A percentile compares a stretch with the other conserved stretches of the same genome.
phyloP scores from a whole-genome alignment of 2,329 filamentous ascomycete genomes.

The Alternaria sp. region DNA sequence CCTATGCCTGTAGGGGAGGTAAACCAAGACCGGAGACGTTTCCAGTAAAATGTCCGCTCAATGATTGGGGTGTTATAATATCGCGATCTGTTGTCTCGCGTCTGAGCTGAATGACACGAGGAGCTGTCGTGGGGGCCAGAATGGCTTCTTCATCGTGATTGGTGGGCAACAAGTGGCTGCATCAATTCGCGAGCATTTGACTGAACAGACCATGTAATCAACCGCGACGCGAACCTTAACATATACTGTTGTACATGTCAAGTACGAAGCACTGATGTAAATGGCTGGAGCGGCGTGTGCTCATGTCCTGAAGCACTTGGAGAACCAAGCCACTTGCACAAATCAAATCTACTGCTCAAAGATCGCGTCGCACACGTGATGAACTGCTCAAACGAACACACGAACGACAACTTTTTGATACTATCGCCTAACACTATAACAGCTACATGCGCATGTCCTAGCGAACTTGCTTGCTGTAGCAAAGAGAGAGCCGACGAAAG shows the following conservation, averaged over 20 bases:
- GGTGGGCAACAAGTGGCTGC: background rate
- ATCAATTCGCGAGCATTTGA: background rate
- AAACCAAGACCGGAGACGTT: no score
- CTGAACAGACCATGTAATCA: background rate
- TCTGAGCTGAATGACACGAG: background rate
- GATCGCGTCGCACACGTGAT: background rate
- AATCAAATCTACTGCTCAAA: background rate
- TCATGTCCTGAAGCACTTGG: background rate
- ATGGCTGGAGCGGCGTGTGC: background rate
- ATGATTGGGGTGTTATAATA: no score
- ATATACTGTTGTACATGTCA: background rate
- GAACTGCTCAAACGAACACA: background rate
- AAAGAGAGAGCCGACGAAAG: background rate
- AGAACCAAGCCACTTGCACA: background rate
- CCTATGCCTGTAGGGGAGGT: no score
- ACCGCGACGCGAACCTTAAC: background rate
- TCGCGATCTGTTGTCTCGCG: background rate
- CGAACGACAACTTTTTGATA: background rate
- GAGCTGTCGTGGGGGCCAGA: constrained; percentile 2
- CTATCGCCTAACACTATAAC: background rate
- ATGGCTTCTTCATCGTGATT: background rate
- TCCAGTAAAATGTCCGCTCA: no score
- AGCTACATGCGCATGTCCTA: background rate
- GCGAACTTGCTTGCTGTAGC: background rate
- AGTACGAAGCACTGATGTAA: no score